These are phyloP conservation scores for Turritis glabra DNA, from an alignment of 345 rosid species.

Conservation along the genomic window DNA sequence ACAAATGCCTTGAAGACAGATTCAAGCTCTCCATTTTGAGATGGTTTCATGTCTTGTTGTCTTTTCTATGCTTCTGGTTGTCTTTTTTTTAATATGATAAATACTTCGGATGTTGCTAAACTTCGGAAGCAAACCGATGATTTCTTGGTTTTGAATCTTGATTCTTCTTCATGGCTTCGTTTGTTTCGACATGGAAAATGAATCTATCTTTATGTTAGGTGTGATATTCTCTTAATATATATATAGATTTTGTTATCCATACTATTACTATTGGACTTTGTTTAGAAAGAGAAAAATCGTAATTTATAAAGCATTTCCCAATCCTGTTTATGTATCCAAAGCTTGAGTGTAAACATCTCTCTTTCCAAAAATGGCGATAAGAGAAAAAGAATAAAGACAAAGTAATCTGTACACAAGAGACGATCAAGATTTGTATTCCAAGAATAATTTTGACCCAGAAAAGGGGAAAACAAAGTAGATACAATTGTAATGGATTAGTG, in stretches of 20 bases:
- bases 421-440: conserved; percentile 19
- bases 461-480: conserved; percentile 14
- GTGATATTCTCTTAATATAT: neutral
- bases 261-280: neutral
- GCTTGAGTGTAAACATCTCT: neutral
- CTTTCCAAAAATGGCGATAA: neutral
- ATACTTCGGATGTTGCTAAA: neutral
- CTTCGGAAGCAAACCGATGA: conserved; percentile 14
- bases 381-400: neutral
- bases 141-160: conserved; percentile 21
- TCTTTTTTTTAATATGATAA: neutral
- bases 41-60: conserved; percentile 10
- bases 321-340: neutral
- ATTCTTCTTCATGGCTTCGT: conserved; percentile 6
- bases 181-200: neutral
- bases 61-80: conserved; percentile 1
- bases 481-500: conserved; percentile 30
- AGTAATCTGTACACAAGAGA: neutral
- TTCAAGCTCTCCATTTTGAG: conserved; percentile 21
- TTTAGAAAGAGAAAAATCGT: neutral
- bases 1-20: conserved; percentile 26
- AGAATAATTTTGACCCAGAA: conserved; percentile 14
- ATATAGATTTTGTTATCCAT: neutral
- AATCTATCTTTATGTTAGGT: neutral
- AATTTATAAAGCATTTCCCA: neutral